Conservation (phyloP, 140 eudicot species). For the Oenanthe javanica region DNA sequence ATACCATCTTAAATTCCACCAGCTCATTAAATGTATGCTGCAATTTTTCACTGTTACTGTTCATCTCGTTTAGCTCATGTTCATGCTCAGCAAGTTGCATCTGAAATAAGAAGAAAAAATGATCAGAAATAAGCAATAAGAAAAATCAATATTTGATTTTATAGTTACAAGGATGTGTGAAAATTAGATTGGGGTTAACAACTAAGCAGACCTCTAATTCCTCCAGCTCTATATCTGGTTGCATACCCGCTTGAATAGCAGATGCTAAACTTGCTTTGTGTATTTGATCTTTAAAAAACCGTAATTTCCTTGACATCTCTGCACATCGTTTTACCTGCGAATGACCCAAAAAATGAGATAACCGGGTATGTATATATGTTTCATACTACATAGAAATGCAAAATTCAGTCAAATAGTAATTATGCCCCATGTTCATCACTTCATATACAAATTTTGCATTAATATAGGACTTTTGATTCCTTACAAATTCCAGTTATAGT, state of each 20-base stretch:
- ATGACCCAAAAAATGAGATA: constrained; percentile 8
- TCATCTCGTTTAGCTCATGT: constrained; percentile 91
- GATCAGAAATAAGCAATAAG: not conserved
- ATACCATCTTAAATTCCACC: constrained; percentile 85
- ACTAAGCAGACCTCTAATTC: constrained; percentile 69
- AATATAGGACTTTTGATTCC: not conserved
- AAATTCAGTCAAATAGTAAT: not conserved
- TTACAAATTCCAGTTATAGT: not conserved
- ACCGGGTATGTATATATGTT: not conserved
- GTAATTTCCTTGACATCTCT: constrained; percentile 94
- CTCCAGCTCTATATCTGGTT: constrained; percentile 78
- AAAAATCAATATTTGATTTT: not conserved
- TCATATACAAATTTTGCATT: not conserved
- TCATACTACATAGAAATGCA: not conserved
- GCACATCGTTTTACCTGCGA: constrained; percentile 93
- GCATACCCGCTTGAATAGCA: constrained; percentile 55
- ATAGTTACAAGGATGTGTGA: constrained; percentile 3
- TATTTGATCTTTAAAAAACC: constrained; percentile 91
- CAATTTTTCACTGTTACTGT: constrained; percentile 75
- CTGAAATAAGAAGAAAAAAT: constrained; percentile 30
- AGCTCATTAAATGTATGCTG: constrained; percentile 80
- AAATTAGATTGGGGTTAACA: not conserved
- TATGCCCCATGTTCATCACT: not conserved
- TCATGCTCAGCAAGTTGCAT: constrained; percentile 87
- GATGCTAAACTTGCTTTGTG: constrained; percentile 65